phyloP scores from a whole-genome alignment of 495 filamentous ascomycete species.

The Xylaria acuta region DNA sequence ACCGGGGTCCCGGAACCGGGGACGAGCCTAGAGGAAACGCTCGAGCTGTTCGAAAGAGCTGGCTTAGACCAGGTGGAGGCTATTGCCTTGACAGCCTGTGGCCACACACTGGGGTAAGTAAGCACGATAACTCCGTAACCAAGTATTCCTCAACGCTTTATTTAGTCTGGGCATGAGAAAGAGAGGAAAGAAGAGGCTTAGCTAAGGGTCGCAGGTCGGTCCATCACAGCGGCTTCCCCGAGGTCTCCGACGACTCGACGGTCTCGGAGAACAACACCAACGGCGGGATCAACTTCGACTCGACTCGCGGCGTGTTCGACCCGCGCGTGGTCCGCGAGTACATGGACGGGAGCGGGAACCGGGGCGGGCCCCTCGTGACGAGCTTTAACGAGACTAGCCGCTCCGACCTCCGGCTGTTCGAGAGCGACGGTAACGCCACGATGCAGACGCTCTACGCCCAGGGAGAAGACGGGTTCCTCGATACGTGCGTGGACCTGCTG shows the following conservation, averaged over 20 bases:
- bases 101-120: slow-evolving; percentile 55
- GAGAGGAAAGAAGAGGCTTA: background rate
- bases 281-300: slow-evolving; percentile 48
- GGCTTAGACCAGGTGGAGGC: slow-evolving; percentile 54
- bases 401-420: slow-evolving; percentile 54
- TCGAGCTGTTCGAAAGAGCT: slow-evolving; percentile 49
- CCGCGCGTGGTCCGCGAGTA: slow-evolving; percentile 52
- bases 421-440: slow-evolving; percentile 55
- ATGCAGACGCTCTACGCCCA: slow-evolving; percentile 46
- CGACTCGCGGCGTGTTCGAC: slow-evolving; percentile 48
- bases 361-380: slow-evolving; percentile 49
- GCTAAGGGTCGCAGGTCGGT: slow-evolving; percentile 29
- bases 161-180: background rate
- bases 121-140: too few relatives aligned
- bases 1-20: slow-evolving; percentile 56
- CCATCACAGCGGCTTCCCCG: slow-evolving; percentile 43
- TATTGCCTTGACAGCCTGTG: slow-evolving; percentile 58
- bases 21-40: slow-evolving; percentile 48
- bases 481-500: slow-evolving; percentile 49
- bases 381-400: slow-evolving; percentile 45
- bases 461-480: slow-evolving; percentile 44
- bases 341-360: slow-evolving; percentile 46
- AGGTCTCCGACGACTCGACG: slow-evolving; percentile 30
- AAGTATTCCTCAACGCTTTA: background rate
- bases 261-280: slow-evolving; percentile 41